phyloP scores from a whole-genome alignment of 345 rosid genomes.

The Eucalyptus cloeziana region DNA sequence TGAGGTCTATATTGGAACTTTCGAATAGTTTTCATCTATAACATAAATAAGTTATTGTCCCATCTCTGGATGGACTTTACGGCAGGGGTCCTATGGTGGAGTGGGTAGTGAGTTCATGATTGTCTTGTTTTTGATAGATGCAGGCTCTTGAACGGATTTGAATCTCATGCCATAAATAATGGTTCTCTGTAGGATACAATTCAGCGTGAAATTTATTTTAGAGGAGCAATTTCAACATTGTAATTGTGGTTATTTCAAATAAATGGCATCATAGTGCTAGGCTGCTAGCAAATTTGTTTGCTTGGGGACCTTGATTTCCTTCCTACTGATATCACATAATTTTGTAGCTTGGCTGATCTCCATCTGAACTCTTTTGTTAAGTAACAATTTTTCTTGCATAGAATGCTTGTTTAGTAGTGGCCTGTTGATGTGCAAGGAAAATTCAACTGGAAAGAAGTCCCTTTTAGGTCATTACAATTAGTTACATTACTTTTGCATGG shows the following conservation, averaged over 20 bases:
- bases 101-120: neutral
- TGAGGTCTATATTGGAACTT: neutral
- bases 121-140: neutral
- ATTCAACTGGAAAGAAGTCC: neutral
- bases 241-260: neutral
- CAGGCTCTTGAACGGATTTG: neutral
- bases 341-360: neutral
- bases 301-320: neutral
- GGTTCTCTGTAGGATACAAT: neutral
- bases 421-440: neutral
- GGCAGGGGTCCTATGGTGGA: neutral
- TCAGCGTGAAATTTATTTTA: neutral
- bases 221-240: neutral
- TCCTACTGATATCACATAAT: neutral
- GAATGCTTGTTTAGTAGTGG: neutral
- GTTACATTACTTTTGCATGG: neutral
- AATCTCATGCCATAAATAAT: neutral
- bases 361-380: neutral
- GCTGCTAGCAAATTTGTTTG: neutral
- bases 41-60: neutral
- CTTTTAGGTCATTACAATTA: neutral
- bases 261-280: neutral
- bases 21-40: neutral
- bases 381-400: neutral
- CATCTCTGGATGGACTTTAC: neutral